Percentiles rank a stretch among this genome's conserved stretches.
Conservation (phyloP, 2,329 filamentous ascomycete genomes). For the Fusarium odoratissimum region DNA sequence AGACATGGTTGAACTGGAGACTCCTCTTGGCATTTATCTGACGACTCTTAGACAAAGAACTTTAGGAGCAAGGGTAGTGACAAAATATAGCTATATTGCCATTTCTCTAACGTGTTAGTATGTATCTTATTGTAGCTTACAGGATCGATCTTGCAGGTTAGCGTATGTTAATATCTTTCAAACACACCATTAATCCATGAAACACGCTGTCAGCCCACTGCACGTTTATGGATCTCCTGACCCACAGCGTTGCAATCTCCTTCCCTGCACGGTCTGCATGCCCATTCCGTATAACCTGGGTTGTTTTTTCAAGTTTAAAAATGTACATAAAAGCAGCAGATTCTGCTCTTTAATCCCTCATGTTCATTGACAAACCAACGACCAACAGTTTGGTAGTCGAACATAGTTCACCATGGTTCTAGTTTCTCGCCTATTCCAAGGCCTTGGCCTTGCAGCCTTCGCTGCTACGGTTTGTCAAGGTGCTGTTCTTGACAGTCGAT, state of each 20-base stretch:
- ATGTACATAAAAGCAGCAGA: not conserved
- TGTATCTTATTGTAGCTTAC: not conserved
- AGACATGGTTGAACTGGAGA: not conserved
- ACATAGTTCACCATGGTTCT: conserved; percentile 12
- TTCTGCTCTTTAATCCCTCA: not conserved
- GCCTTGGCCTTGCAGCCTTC: conserved; percentile 17
- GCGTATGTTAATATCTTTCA: not conserved
- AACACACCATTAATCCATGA: not conserved
- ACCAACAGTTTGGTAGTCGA: not conserved
- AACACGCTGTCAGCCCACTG: not conserved
- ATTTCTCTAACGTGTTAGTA: rapidly evolving
- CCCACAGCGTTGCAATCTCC: not conserved
- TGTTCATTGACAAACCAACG: too few relatives aligned
- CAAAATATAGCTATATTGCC: not conserved
- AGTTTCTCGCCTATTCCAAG: conserved; percentile 6
- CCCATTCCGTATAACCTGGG: not conserved
- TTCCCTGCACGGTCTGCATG: not conserved
- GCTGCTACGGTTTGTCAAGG: not conserved
- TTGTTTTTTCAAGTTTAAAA: too few relatives aligned
- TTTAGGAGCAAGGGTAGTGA: not conserved
- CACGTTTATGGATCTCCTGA: not conserved
- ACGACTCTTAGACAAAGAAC: rapidly evolving
- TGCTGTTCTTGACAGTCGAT: conserved; percentile 12
- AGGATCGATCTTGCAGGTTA: not conserved
- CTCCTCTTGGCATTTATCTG: not conserved